Evolutionary conservation across 2,329 filamentous ascomycete genomes (phyloP).

Genomic region (Colletotrichum higginsianum): DNA sequence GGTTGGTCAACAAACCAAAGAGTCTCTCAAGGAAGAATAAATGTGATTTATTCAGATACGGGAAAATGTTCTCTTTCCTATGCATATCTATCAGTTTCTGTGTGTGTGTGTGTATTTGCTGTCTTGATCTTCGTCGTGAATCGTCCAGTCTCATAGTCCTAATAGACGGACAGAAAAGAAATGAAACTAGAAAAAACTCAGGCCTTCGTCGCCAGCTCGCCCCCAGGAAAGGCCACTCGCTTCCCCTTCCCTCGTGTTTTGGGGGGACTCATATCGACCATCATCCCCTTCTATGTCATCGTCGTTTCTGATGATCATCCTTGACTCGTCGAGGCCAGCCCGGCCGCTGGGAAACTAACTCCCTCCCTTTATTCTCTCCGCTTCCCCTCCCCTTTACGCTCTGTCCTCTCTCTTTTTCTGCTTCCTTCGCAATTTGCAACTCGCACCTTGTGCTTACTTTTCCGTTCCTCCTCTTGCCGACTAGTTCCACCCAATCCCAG

Average conservation of each 20-base stretch:
- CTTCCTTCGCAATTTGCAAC: not conserved
- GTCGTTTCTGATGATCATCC: constrained; percentile 1
- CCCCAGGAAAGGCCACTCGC: not conserved
- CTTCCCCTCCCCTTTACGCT: not conserved
- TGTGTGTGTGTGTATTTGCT: not conserved
- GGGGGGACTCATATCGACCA: not conserved
- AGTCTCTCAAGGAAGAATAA: not conserved
- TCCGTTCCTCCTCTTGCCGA: not conserved
- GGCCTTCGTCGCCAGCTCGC: not conserved
- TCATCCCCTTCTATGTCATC: not conserved
- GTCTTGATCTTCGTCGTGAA: not conserved
- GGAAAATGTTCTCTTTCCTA: not conserved
- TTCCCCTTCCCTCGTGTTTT: not conserved
- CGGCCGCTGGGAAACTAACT: not conserved
- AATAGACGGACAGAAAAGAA: not conserved
- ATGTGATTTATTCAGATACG: not conserved
- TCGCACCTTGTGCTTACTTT: not conserved
- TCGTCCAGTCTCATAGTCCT: not conserved
- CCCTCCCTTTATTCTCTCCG: not conserved
- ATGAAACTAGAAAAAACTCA: not conserved
- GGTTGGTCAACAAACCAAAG: not conserved
- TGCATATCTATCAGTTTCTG: not conserved
- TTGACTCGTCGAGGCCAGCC: constrained; percentile 1
- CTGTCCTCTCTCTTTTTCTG: not conserved
- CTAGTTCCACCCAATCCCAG: not conserved